These are phyloP conservation scores for Rhodotorula taiwanensis DNA, from an alignment of 768 basidiomycete genomes.

Conservation along the genomic window DNA sequence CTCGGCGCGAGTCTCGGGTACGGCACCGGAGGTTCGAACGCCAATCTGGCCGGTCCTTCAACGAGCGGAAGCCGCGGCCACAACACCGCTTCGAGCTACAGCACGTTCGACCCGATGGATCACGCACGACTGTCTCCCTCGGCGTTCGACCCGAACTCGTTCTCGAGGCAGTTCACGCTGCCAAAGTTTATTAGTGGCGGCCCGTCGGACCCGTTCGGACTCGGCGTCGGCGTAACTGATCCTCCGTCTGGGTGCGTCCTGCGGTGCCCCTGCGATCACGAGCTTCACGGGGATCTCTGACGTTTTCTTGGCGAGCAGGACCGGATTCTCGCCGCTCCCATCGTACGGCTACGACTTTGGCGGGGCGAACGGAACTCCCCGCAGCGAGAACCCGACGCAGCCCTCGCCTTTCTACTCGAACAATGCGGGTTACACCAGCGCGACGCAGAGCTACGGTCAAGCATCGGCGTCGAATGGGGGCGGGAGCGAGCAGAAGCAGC, in stretches of 20 bases:
- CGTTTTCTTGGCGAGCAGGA: not conserved
- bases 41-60: not conserved
- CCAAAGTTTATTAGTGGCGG: conserved; percentile 29
- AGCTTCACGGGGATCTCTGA: not conserved
- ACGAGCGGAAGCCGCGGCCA: not conserved
- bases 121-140: conserved; percentile 25
- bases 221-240: conserved; percentile 22
- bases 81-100: not conserved
- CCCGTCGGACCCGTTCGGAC: conserved; percentile 9
- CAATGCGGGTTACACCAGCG: too few species aligned
- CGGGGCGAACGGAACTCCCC: not conserved
- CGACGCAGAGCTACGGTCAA: not conserved
- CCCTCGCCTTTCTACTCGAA: conserved; percentile 21
- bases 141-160: conserved; percentile 28
- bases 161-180: conserved; percentile 22
- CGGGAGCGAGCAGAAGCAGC: conserved; percentile 1
- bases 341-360: conserved; percentile 10
- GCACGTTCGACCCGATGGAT: conserved; percentile 29
- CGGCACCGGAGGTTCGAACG: not conserved
- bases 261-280: not conserved
- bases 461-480: too few species aligned
- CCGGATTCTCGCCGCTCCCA: conserved; percentile 22
- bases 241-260: conserved; percentile 11
- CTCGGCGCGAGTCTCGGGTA: not conserved
- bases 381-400: conserved; percentile 1